Evolutionary conservation across 1,139 yeast species (phyloP), one percentile per base, ranked within the genome.

Genomic region (Pichia cactophila): DNA sequence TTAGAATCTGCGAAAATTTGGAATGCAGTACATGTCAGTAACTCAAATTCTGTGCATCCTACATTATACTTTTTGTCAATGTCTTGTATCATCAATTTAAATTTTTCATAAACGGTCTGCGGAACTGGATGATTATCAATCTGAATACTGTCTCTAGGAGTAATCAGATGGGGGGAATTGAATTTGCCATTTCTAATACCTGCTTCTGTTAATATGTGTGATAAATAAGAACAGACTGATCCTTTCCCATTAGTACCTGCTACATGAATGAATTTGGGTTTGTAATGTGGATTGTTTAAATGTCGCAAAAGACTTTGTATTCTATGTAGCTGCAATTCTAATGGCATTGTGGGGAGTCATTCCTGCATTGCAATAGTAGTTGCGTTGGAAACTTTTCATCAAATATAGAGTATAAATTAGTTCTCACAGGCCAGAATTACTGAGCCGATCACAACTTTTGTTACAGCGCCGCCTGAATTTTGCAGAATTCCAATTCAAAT

Each of bases 211-310:
- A 87, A 67, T 9, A 84, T 72, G 26, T 88, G 77, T 4, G 89
- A 74, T 9, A 89, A 56, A 61, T 87, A 88, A 0, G 96, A 81
- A 52, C 94, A 80, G 0, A 89, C 87, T 0, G 96, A 87, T 0
- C 97, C 97, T 61, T 90, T 90, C 0, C 97, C 97, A 62, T 90
- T 90, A 5, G 97, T 90, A 0, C 97, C 97, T 0, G 96, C 96
- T 11, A 90, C 74, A 62, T 90, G 97, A 7, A 90, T 69, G 1
- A 89, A 79, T 54, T 78, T 77, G 63, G 95, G 0, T 96, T 44
- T 42, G 17, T 47, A 40, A 28, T 52, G 55, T 5, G 57, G 57
- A 29, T 54, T 51, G 12, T 52, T 52, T 6, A 54, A 36, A 1
- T 52, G 43, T 6, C 33, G 40, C 17, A 54, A 47, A n/a, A 54